Conservation (phyloP, 2,329 filamentous ascomycete genomes). For the Beauveria varroae region DNA sequence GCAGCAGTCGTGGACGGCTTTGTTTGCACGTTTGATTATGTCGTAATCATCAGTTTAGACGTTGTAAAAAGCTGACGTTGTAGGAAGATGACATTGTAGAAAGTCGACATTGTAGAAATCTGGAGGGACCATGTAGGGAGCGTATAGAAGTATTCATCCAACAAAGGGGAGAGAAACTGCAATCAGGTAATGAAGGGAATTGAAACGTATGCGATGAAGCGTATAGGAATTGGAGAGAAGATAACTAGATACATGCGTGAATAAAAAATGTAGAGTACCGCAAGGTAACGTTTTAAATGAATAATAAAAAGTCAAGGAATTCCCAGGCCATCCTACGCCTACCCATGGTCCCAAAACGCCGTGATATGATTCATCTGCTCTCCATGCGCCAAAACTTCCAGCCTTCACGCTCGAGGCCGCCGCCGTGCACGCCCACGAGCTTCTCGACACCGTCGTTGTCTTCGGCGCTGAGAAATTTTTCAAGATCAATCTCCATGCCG, state of each 20-base stretch:
- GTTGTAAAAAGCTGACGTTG: too few species aligned
- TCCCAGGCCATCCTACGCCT: not conserved
- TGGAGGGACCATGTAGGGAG: too few species aligned
- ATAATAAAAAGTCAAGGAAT: not conserved
- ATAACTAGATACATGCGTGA: not conserved
- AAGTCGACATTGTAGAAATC: too few species aligned
- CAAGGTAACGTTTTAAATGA: conserved; percentile 1
- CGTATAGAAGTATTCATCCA: too few species aligned
- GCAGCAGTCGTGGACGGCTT: too few species aligned
- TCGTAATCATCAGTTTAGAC: too few species aligned
- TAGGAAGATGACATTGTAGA: too few species aligned
- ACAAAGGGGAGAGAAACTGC: too few species aligned
- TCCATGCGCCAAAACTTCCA: conserved; percentile 83
- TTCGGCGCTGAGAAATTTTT: conserved; percentile 72
- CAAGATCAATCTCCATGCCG: conserved; percentile 87
- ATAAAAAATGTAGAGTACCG: not conserved
- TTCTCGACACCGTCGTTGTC: conserved; percentile 80
- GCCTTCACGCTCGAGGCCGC: conserved; percentile 61
- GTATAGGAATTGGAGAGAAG: not conserved
- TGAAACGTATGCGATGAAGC: too few species aligned
- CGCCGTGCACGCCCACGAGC: conserved; percentile 71
- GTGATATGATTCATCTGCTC: conserved; percentile 23
- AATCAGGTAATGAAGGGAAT: too few species aligned
- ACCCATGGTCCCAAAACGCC: not conserved
- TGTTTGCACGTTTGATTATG: not conserved